Conservation (phyloP, 495 filamentous ascomycete species). For the Hyaloscypha hepaticicola region DNA sequence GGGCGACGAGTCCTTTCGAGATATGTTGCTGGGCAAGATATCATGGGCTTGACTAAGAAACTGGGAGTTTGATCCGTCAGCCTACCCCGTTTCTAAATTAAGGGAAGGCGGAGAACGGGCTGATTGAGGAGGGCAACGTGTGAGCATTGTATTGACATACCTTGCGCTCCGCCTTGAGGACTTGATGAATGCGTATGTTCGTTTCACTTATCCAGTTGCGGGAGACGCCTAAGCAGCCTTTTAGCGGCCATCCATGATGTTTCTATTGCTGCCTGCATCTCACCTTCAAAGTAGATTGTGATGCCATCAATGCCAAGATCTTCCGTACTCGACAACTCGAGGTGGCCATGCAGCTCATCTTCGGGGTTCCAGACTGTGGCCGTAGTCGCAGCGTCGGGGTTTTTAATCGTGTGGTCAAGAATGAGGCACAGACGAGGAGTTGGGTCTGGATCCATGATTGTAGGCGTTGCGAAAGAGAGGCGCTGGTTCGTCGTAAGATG, state of each 20-base stretch:
- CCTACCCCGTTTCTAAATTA: neutral
- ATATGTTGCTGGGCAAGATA: neutral
- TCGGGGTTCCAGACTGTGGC: constrained; percentile 8
- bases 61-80: neutral
- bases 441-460: constrained; percentile 1
- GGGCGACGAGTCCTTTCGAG: neutral
- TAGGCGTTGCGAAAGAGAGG: no score
- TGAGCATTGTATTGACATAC: neutral
- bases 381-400: neutral
- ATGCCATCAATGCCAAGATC: neutral
- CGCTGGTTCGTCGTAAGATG: neutral
- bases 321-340: neutral
- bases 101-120: neutral
- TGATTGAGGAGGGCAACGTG: neutral
- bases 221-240: constrained; percentile 2
- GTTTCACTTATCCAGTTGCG: constrained; percentile 6
- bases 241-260: neutral
- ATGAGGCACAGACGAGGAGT: constrained; percentile 1
- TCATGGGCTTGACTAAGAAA: constrained; percentile 11
- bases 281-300: constrained; percentile 11
- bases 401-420: neutral
- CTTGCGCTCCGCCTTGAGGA: neutral
- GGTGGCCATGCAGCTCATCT: neutral
- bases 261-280: neutral
- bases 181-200: neutral